Conservation (phyloP, 2,329 filamentous ascomycete species). For the Penicillium sp. region DNA sequence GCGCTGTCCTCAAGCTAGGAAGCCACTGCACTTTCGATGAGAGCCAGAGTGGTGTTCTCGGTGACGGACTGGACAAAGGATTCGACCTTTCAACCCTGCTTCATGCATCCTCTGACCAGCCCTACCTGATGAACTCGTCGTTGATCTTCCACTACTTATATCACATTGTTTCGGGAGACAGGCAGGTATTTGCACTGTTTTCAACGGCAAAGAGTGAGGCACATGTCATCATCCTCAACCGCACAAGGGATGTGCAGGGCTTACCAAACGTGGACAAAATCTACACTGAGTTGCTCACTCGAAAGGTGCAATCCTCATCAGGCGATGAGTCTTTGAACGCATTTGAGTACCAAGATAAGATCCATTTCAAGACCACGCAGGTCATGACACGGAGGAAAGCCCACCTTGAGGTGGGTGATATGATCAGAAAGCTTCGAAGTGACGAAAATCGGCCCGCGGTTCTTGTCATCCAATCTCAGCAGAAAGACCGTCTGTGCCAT, state of each 20-base stretch:
- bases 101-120: slow-evolving; percentile 64
- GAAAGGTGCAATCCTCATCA: slow-evolving; percentile 64
- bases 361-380: slow-evolving; percentile 83
- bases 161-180: slow-evolving; percentile 85
- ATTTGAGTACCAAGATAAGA: slow-evolving; percentile 81
- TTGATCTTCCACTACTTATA: slow-evolving; percentile 90
- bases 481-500: slow-evolving; percentile 75
- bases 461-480: slow-evolving; percentile 87
- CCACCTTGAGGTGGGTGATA: slow-evolving; percentile 80
- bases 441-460: slow-evolving; percentile 80
- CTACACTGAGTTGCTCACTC: slow-evolving; percentile 72
- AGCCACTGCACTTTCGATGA: slow-evolving; percentile 94
- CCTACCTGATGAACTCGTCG: slow-evolving; percentile 74
- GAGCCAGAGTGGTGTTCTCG: slow-evolving; percentile 82
- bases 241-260: slow-evolving; percentile 76
- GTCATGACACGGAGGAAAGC: slow-evolving; percentile 89
- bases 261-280: slow-evolving; percentile 89
- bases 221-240: slow-evolving; percentile 84
- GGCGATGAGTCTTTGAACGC: slow-evolving; percentile 75
- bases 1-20: slow-evolving; percentile 85
- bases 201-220: slow-evolving; percentile 79
- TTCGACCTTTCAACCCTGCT: slow-evolving; percentile 82
- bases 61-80: slow-evolving; percentile 87
- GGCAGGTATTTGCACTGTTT: slow-evolving; percentile 91
- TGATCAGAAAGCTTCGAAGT: slow-evolving; percentile 85